A percentile compares a stretch with the other conserved stretches of the same genome.
Evolutionary conservation across 129 eudicot species (phyloP).

Genomic region (Rutidosis leptorrhynchoides): DNA sequence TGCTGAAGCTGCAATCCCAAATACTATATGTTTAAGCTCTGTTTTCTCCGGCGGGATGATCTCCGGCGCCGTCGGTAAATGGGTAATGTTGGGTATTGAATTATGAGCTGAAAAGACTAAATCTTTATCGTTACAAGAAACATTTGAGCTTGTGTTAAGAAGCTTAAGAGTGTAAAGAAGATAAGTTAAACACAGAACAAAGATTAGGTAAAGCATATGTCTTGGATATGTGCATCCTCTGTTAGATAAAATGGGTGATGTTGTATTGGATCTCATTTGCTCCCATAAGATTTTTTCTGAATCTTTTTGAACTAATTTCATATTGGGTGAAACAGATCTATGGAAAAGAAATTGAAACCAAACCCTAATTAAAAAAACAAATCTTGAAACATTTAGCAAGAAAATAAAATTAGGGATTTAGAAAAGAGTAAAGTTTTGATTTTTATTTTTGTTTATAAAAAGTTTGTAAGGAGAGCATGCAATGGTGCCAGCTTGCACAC

Average conservation of each 20-base stretch:
- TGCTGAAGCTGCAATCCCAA: slow-evolving; percentile 91
- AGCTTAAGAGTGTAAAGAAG: slow-evolving; percentile 70
- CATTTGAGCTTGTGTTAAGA: slow-evolving; percentile 32
- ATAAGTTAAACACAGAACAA: slow-evolving; percentile 66
- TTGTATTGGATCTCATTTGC: slow-evolving; percentile 29
- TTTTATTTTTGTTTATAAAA: not conserved
- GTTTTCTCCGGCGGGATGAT: slow-evolving; percentile 31
- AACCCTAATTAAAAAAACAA: slow-evolving; percentile 3
- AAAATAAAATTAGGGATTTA: slow-evolving; percentile 26
- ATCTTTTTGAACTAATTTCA: slow-evolving; percentile 52
- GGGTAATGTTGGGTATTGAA: slow-evolving; percentile 23
- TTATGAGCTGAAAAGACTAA: slow-evolving; percentile 21
- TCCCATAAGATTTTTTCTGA: slow-evolving; percentile 50
- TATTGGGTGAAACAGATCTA: slow-evolving; percentile 29
- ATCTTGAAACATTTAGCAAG: slow-evolving; percentile 19
- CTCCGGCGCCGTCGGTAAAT: not conserved
- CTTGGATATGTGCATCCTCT: slow-evolving; percentile 48
- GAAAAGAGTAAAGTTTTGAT: slow-evolving; percentile 10
- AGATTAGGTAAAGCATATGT: slow-evolving; percentile 58
- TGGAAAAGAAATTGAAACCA: slow-evolving; percentile 1
- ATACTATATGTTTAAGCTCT: slow-evolving; percentile 64
- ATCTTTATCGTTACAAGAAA: slow-evolving; percentile 29
- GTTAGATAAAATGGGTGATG: slow-evolving; percentile 28
- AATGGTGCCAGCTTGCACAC: slow-evolving; percentile 64
- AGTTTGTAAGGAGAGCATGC: slow-evolving; percentile 46